Evolutionary conservation across 352 stramenopile species (phyloP).

Genomic region (Pythium pectinolyticum): DNA sequence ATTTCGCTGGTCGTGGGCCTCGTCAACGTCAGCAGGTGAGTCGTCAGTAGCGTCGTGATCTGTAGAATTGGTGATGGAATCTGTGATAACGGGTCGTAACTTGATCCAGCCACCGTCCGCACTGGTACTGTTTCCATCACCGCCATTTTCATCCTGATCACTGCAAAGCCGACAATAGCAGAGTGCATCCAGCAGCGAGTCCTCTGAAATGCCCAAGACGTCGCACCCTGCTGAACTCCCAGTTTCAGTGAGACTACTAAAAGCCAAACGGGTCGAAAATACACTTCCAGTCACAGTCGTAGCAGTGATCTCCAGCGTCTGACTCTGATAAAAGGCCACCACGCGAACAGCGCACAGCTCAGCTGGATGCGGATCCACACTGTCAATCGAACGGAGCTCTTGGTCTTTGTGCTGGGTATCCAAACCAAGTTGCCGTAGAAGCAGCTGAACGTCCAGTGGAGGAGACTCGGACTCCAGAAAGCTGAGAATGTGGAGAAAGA

Average conservation of each 20-base stretch:
- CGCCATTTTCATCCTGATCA: not conserved
- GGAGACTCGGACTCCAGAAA: not conserved
- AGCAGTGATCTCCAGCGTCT: conserved; percentile 2
- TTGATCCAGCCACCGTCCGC: too few relatives aligned
- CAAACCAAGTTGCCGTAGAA: too few relatives aligned
- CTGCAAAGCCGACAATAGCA: conserved; percentile 3
- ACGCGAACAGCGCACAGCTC: not conserved
- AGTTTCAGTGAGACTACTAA: not conserved
- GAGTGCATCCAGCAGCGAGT: not conserved
- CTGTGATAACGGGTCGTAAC: too few relatives aligned
- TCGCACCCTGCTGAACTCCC: not conserved
- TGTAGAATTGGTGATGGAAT: too few relatives aligned
- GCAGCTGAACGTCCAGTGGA: not conserved
- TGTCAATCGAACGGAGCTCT: too few relatives aligned
- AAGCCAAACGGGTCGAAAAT: not conserved
- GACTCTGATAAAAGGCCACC: not conserved
- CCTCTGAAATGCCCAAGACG: not conserved
- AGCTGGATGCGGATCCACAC: too few relatives aligned
- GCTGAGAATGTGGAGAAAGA: not conserved
- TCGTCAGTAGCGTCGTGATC: too few relatives aligned
- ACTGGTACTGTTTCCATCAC: too few relatives aligned
- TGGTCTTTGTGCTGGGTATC: too few relatives aligned
- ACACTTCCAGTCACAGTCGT: not conserved
- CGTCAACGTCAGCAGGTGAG: too few relatives aligned
- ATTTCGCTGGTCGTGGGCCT: too few relatives aligned